Evolutionary conservation across 345 rosid genomes (phyloP).

Genomic region (Populus davidiana): DNA sequence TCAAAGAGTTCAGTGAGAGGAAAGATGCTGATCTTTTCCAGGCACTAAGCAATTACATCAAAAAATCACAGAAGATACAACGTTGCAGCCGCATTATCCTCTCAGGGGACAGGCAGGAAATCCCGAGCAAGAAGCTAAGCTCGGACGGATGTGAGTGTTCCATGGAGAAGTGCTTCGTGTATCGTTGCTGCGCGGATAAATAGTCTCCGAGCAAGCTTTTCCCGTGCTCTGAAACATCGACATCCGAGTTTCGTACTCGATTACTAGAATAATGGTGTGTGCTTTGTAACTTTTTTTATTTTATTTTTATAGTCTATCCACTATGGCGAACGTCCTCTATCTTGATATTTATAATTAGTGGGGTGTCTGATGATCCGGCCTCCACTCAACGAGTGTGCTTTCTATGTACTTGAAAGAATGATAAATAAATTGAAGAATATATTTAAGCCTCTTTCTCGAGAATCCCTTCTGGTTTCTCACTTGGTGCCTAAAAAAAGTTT

Average conservation of each 20-base stretch:
- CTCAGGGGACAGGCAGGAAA: constrained; percentile 24
- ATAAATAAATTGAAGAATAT: no score
- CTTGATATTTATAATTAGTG: no score
- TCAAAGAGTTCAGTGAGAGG: constrained; percentile 9
- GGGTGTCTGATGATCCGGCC: no score
- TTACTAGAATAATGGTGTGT: neutral
- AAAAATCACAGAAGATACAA: constrained; percentile 6
- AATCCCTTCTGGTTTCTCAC: no score
- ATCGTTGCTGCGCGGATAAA: constrained; percentile 33
- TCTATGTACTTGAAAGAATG: no score
- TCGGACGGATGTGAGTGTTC: constrained; percentile 32
- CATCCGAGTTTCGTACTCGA: neutral
- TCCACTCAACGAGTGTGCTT: no score
- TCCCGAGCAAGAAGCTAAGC: constrained; percentile 27
- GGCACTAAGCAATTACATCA: constrained; percentile 9
- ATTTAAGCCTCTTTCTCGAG: no score
- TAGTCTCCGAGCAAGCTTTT: neutral
- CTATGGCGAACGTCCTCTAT: no score
- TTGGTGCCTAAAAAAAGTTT: no score
- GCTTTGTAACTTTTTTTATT: no score
- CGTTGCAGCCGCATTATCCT: constrained; percentile 38
- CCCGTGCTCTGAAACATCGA: no score
- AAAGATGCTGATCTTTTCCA: neutral
- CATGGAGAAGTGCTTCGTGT: constrained; percentile 46
- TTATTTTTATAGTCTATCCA: no score